Base-by-base conservation (phyloP, 2,329 filamentous ascomycete species). In the Fusarium redolens region DNA sequence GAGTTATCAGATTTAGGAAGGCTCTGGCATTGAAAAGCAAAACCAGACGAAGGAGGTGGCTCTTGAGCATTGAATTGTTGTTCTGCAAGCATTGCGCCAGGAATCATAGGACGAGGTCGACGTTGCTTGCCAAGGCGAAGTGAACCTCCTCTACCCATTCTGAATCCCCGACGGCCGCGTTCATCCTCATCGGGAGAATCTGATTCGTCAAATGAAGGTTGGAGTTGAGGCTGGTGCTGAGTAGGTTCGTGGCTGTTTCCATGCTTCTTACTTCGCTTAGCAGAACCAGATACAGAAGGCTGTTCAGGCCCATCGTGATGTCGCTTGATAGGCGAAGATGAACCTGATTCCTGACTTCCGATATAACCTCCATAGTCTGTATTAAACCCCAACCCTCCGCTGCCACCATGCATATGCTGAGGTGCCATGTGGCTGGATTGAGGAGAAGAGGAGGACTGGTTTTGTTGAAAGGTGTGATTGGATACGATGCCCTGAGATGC, bases 81-180 rank as follows among this genome's bases (percentile, higher is more conserved):
- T 56, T 72, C 74, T 45, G 63, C 52, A 15, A 75, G 65, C 25
- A 59, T 58, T 44, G 76, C 50, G n/a, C 54, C 65, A 22, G 68
- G 54, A 60, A 70, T 58, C 17, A 75, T 28, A 30, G 68, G 47
- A 20, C 69, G 74, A 18, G 71, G 68, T 37, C 74, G 79, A 31
- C 80, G 78, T 52, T 77, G 76, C 68, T 81, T 82, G 6, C 69
- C 66, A 30, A 82, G 63, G 14, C 77, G 78, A 35, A 83, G 74
- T 7, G 82, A 83, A 28, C 80, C 81, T n/a, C 80, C 81, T 15
- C 75, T 77, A 31, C 75, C 69, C 43, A 74, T 65, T 35, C 79
- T 75, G 25, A 78, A 83, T 20, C 65, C 68, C 17, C 69, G 72
- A 14, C 59, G 71, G 9, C 61, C 65, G 22, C 71, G 67, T 30